phyloP scores from a whole-genome alignment of 495 filamentous ascomycete species.

The Aspergillus bertholletiae region DNA sequence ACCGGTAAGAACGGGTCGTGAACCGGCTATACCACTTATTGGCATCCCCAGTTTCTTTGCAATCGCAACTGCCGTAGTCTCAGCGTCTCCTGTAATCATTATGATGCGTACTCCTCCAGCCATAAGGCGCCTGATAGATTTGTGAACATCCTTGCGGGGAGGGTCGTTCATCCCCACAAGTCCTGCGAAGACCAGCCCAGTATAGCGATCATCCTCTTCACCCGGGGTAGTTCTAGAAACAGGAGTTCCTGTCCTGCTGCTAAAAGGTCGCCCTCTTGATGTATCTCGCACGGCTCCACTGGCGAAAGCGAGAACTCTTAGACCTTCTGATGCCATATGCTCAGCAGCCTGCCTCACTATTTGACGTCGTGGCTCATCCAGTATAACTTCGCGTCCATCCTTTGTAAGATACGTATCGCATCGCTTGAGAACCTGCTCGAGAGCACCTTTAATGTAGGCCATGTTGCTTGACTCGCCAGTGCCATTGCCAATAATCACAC shows the following conservation, averaged over 20 bases:
- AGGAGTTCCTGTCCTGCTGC: constrained; percentile 51
- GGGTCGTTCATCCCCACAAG: constrained; percentile 97
- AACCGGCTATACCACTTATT: constrained; percentile 42
- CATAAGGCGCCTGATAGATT: constrained; percentile 87
- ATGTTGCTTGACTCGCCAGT: constrained; percentile 54
- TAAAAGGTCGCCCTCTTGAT: constrained; percentile 28
- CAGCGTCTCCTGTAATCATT: constrained; percentile 97
- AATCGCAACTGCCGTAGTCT: constrained; percentile 90
- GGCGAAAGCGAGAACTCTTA: constrained; percentile 88
- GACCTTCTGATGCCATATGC: constrained; percentile 85
- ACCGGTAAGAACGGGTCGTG: constrained; percentile 73
- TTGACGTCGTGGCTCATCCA: constrained; percentile 74
- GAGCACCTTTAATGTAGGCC: constrained; percentile 91
- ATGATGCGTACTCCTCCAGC: constrained; percentile 91
- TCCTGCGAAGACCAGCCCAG: constrained; percentile 82
- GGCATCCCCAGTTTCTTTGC: constrained; percentile 92
- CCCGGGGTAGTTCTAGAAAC: constrained; percentile 37
- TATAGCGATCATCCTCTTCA: constrained; percentile 70
- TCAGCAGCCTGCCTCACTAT: constrained; percentile 79
- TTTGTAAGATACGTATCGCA: constrained; percentile 89
- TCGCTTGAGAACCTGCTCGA: constrained; percentile 79
- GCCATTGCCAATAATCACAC: constrained; percentile 70
- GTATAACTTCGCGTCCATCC: constrained; percentile 80
- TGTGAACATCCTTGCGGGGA: constrained; percentile 81
- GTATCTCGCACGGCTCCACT: constrained; percentile 56